These are phyloP conservation scores for Pseudocercospora pini-densiflorae DNA, from an alignment of 2,329 filamentous ascomycete genomes.

Conservation along the genomic window DNA sequence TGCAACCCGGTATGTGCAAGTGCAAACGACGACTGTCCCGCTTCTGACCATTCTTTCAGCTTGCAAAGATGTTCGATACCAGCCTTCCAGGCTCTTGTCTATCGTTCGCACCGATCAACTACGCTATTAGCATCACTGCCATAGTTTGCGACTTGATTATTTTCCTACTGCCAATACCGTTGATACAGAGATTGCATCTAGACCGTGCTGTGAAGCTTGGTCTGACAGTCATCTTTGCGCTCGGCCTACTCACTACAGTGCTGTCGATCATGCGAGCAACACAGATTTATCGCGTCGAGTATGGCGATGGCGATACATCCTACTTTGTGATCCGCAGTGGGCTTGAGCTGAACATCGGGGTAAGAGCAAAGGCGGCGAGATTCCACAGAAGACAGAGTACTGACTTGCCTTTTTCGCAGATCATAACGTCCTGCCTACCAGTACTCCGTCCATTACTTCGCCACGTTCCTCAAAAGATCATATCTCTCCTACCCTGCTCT, in stretches of 20 bases:
- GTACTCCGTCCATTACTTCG: constrained; percentile 23
- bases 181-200: constrained; percentile 23
- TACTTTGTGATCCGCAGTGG: constrained; percentile 24
- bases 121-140: constrained; percentile 60
- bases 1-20: constrained; percentile 18
- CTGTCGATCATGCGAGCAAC: constrained; percentile 23
- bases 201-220: constrained; percentile 24
- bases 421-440: constrained; percentile 29
- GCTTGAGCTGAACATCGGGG: constrained; percentile 26
- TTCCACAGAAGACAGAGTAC: neutral
- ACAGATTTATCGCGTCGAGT: constrained; percentile 25
- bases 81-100: constrained; percentile 85
- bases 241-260: constrained; percentile 25
- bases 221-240: constrained; percentile 23
- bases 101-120: constrained; percentile 93
- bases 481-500: constrained; percentile 17
- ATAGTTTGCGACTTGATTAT: constrained; percentile 25
- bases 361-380: neutral
- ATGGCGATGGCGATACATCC: constrained; percentile 23
- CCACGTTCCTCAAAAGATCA: constrained; percentile 20
- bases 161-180: constrained; percentile 25
- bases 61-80: constrained; percentile 24
- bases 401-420: constrained; percentile 10
- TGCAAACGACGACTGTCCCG: neutral
- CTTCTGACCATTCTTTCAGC: constrained; percentile 14